Percentiles rank a stretch among this genome's conserved stretches.
phyloP scores from a whole-genome alignment of 306 rosid species.

The Dalbergia oliveri region DNA sequence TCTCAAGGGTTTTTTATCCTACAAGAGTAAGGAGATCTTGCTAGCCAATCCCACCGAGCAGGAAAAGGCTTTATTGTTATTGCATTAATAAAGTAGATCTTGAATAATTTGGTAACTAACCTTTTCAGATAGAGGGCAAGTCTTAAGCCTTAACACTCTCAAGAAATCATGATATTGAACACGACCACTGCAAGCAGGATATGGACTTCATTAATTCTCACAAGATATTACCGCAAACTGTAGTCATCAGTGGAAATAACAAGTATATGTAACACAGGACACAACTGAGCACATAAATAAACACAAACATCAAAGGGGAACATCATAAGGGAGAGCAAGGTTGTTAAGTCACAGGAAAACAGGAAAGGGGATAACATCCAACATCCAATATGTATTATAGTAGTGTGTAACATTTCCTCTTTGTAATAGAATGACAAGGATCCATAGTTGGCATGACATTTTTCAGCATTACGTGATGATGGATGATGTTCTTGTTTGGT shows the following conservation, averaged over 20 bases:
- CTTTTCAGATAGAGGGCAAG: conserved; percentile 74
- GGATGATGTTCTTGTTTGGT: no score
- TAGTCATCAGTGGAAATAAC: conserved; percentile 11
- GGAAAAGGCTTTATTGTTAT: no score
- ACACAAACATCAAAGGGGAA: not conserved
- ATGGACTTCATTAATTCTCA: conserved; percentile 36
- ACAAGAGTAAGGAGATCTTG: not conserved
- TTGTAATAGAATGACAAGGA: no score
- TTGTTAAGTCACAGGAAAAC: no score
- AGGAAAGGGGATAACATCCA: no score
- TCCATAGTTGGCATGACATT: no score
- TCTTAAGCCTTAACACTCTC: conserved; percentile 72
- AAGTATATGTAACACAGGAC: not conserved
- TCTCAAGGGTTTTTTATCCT: conserved; percentile 12
- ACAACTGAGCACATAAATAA: not conserved
- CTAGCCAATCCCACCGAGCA: no score
- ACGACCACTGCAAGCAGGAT: conserved; percentile 71
- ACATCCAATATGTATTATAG: no score
- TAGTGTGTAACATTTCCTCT: no score
- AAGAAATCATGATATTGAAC: conserved; percentile 78
- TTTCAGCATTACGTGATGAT: no score
- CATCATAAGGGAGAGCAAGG: no score
- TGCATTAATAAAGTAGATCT: not conserved
- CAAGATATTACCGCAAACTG: conserved; percentile 13
- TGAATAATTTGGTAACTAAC: conserved; percentile 57